Percentiles rank a stretch among this genome's conserved stretches.
phyloP scores from a whole-genome alignment of 1,139 yeast species.

The Meyerozyma smithsonii region DNA sequence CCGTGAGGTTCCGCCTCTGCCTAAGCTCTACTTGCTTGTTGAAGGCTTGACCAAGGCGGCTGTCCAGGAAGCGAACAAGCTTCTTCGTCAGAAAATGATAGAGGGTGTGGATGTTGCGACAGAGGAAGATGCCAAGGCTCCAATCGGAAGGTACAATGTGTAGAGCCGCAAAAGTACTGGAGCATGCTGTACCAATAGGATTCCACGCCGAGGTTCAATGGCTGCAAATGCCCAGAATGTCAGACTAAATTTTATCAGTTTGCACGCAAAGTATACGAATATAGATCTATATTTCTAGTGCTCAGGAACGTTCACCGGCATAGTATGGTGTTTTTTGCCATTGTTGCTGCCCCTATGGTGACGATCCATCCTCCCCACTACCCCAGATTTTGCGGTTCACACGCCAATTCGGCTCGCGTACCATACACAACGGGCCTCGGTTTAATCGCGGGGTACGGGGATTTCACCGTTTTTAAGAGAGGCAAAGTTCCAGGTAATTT shows the following conservation, averaged over 20 bases:
- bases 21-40: conserved; percentile 71
- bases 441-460: neutral
- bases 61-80: conserved; percentile 61
- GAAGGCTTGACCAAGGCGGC: conserved; percentile 70
- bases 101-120: conserved; percentile 51
- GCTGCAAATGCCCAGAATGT: too few relatives aligned
- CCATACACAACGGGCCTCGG: neutral
- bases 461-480: too few relatives aligned
- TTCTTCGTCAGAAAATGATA: conserved; percentile 57
- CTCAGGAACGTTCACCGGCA: too few relatives aligned
- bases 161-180: conserved; percentile 8
- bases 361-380: too few relatives aligned
- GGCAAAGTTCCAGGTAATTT: too few relatives aligned
- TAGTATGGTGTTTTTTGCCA: too few relatives aligned
- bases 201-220: too few relatives aligned
- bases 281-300: too few relatives aligned
- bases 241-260: too few relatives aligned
- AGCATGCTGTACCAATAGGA: neutral
- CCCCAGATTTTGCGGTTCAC: neutral
- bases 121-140: conserved; percentile 34
- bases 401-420: too few relatives aligned
- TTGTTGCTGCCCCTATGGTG: too few relatives aligned
- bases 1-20: conserved; percentile 48
- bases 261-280: too few relatives aligned
- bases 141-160: conserved; percentile 38